phyloP scores from a whole-genome alignment of 106 monocot species.

The Dioscorea dumetorum region DNA sequence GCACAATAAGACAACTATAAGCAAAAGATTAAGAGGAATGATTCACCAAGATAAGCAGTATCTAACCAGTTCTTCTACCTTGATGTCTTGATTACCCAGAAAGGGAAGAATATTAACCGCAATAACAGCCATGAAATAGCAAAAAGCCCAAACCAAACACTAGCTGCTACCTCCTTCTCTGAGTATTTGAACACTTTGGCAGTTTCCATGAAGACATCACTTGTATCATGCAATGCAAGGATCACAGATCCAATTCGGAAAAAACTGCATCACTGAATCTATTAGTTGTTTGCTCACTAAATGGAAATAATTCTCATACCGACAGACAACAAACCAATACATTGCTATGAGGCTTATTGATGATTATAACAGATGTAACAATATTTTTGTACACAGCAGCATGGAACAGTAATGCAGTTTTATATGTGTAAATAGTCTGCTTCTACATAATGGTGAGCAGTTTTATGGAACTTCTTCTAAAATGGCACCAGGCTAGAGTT shows the following conservation, averaged over 20 bases:
- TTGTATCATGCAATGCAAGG: conserved; percentile 78
- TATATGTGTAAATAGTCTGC: too few relatives aligned
- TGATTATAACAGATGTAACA: too few relatives aligned
- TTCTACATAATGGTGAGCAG: too few relatives aligned
- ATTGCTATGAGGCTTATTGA: too few relatives aligned
- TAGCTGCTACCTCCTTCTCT: conserved; percentile 73
- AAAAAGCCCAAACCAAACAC: conserved; percentile 75
- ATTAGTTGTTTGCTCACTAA: too few relatives aligned
- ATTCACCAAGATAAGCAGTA: background rate
- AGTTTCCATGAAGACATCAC: conserved; percentile 88
- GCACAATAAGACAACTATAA: background rate
- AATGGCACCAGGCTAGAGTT: too few relatives aligned
- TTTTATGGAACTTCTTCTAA: too few relatives aligned
- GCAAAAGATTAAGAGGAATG: background rate
- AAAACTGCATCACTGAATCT: conserved; percentile 32
- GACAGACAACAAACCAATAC: too few relatives aligned
- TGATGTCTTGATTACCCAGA: conserved; percentile 80
- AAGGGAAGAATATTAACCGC: conserved; percentile 79
- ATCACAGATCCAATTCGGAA: conserved; percentile 82
- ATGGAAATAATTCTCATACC: too few relatives aligned
- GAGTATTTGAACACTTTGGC: conserved; percentile 93
- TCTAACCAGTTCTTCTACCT: conserved; percentile 25
- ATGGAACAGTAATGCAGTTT: too few relatives aligned
- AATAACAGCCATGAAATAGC: conserved; percentile 75
- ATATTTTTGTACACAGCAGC: too few relatives aligned